phyloP scores from a whole-genome alignment of 352 stramenopile genomes.

The Phytophthora pseudosyringae region DNA sequence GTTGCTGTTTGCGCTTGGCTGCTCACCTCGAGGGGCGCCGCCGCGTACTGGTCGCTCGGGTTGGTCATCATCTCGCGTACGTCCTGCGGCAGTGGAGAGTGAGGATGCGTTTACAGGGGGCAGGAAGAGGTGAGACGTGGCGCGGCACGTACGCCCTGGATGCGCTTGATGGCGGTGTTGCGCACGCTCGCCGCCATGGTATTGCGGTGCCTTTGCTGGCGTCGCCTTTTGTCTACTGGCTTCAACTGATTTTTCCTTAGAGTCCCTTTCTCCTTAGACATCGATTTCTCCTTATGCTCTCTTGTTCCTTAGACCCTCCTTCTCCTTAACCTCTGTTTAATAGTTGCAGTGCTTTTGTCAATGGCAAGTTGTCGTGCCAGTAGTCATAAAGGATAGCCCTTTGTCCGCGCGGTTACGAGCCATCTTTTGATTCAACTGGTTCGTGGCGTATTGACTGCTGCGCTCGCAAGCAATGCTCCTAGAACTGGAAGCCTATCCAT shows the following conservation, averaged over 20 bases:
- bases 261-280: no score
- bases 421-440: constrained; percentile 2
- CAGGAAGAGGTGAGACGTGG: neutral
- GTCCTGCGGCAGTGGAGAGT: constrained; percentile 50
- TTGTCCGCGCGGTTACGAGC: neutral
- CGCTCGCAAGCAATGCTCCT: neutral
- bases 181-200: constrained; percentile 60
- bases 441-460: constrained; percentile 1
- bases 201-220: neutral
- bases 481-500: no score
- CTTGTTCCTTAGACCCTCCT: no score
- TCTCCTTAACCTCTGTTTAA: no score
- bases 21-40: constrained; percentile 73
- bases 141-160: constrained; percentile 65
- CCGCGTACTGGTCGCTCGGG: constrained; percentile 84
- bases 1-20: neutral
- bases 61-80: constrained; percentile 90
- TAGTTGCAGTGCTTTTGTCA: no score
- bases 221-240: constrained; percentile 6
- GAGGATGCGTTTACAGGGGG: neutral
- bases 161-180: constrained; percentile 89
- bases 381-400: neutral
- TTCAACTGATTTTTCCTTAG: no score
- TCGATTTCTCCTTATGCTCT: no score
- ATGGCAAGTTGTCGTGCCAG: no score